Base-by-base conservation (phyloP, 2,329 filamentous ascomycete species). In the Colletotrichum acutatum region DNA sequence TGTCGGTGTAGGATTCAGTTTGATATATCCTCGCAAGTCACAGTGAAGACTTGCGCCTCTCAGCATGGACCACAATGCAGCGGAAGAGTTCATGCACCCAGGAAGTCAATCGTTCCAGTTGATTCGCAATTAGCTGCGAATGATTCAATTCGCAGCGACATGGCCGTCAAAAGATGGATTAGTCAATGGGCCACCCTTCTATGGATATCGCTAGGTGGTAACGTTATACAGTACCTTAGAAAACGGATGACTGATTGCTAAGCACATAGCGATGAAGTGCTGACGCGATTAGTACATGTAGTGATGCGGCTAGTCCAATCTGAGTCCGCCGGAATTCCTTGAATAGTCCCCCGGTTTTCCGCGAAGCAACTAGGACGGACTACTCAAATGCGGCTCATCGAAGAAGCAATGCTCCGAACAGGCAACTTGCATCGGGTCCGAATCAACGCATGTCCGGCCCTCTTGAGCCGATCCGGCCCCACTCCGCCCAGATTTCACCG, bases 41-140 rank as follows among this genome's bases (percentile, higher is more conserved):
- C 24, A 56, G n/a, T 14, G 53, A 19, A 14, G 32, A 32, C 11
- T 28, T 59, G 34, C 19, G 24, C 14, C 22, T 28, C 42, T 26
- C 69, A 24, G 52, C 42, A 16, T 19, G 14, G 42, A 37, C 24
- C 65, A 28, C 42, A 4, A 5, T 56, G 59, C 32, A 69, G 70
- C 46, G 59, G 65, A 59, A 54, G 42, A 30, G 42, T 62, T 60
- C 53, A 64, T 64, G 65, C 59, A 32, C 2, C 34, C 14, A 2
- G 9, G 53, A 60, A 64, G 53, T 69, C 58, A 68, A 56, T 62
- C n/a, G 53, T 53, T 59, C 56, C 64, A 60, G 26, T 58, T 30
- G 58, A 49, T 68, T 24, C 28, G 2, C 32, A 3, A 53, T 58
- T 28, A 30, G 68, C 28, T 26, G 16, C 24, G 19, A 24, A 58